These are phyloP conservation scores for Cryphonectria japonica DNA, from an alignment of 2,329 filamentous ascomycete genomes.

Conservation along the genomic window DNA sequence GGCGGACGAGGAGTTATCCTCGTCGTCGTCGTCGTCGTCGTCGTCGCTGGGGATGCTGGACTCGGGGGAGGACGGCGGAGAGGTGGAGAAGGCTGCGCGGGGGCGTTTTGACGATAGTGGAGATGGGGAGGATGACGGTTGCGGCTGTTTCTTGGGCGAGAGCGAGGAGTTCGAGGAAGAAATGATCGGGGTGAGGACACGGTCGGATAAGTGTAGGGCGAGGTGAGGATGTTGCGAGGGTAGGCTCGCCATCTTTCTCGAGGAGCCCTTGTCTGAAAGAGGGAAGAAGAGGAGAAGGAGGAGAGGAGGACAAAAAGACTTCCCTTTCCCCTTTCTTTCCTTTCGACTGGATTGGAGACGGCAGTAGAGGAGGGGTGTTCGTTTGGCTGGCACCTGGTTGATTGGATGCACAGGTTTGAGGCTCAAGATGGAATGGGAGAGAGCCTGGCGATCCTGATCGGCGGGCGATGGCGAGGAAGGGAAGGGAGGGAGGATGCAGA, in stretches of 20 bases:
- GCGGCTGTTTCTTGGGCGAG: constrained; percentile 40
- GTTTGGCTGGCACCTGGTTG: neutral
- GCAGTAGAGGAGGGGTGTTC: neutral
- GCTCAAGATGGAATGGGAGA: neutral
- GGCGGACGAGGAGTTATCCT: constrained; percentile 19
- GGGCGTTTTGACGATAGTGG: constrained; percentile 17
- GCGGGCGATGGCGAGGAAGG: neutral
- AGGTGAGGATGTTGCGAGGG: constrained; percentile 55
- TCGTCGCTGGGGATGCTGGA: neutral
- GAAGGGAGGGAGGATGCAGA: neutral
- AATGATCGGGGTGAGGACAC: constrained; percentile 60
- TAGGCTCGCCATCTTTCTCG: constrained; percentile 44
- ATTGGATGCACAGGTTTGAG: neutral
- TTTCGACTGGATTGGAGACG: neutral
- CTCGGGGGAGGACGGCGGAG: constrained; percentile 14
- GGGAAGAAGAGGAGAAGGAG: neutral
- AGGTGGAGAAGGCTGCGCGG: constrained; percentile 22
- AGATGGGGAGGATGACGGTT: constrained; percentile 33
- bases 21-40: neutral
- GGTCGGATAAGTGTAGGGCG: constrained; percentile 61
- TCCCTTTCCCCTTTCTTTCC: neutral
- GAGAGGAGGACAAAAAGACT: neutral
- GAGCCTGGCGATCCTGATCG: neutral
- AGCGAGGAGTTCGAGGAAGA: constrained; percentile 47
- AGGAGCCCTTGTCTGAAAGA: neutral